Percentiles rank a stretch among this genome's conserved stretches.
phyloP scores from a whole-genome alignment of 805 yeast species.

The Trichomonascus vanleenenianus region DNA sequence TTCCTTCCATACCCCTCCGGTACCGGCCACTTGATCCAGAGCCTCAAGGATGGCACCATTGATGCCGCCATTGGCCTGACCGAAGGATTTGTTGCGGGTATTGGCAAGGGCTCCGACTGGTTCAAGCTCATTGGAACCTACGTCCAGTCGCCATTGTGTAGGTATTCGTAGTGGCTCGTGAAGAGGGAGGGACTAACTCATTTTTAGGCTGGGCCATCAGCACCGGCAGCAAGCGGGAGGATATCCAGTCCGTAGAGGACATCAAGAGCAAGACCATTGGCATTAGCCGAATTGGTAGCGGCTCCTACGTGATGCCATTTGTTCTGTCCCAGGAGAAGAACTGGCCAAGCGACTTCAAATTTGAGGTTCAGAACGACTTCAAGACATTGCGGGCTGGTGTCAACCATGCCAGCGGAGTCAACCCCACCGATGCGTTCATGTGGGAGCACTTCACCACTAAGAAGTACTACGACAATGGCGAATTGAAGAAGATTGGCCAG shows the following conservation, averaged over 20 bases:
- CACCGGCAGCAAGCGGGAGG: slow-evolving; percentile 58
- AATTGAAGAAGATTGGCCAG: slow-evolving; percentile 76
- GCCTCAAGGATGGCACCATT: slow-evolving; percentile 53
- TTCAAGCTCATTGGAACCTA: slow-evolving; percentile 74
- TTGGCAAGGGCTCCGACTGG: slow-evolving; percentile 57
- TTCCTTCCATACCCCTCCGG: slow-evolving; percentile 72
- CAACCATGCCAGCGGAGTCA: slow-evolving; percentile 41
- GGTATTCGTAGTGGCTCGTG: too few species aligned
- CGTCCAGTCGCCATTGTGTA: slow-evolving; percentile 72
- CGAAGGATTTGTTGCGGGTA: slow-evolving; percentile 82
- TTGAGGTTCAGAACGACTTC: slow-evolving; percentile 58
- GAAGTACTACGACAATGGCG: slow-evolving; percentile 70
- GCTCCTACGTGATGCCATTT: slow-evolving; percentile 85
- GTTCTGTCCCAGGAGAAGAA: slow-evolving; percentile 61
- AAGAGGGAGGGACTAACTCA: too few species aligned
- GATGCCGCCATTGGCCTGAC: slow-evolving; percentile 85
- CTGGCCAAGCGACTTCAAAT: slow-evolving; percentile 39
- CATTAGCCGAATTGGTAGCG: slow-evolving; percentile 78
- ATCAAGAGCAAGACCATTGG: slow-evolving; percentile 62
- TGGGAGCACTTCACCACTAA: slow-evolving; percentile 94
- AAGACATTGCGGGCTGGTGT: slow-evolving; percentile 74
- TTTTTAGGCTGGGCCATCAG: slow-evolving; percentile 64
- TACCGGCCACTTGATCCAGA: slow-evolving; percentile 76
- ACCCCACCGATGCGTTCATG: slow-evolving; percentile 75
- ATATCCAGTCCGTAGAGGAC: slow-evolving; percentile 42